Percentiles rank a stretch among this genome's conserved stretches.
phyloP scores from a whole-genome alignment of 169 alveolate genomes.

The Cryptosporidium sp. region DNA sequence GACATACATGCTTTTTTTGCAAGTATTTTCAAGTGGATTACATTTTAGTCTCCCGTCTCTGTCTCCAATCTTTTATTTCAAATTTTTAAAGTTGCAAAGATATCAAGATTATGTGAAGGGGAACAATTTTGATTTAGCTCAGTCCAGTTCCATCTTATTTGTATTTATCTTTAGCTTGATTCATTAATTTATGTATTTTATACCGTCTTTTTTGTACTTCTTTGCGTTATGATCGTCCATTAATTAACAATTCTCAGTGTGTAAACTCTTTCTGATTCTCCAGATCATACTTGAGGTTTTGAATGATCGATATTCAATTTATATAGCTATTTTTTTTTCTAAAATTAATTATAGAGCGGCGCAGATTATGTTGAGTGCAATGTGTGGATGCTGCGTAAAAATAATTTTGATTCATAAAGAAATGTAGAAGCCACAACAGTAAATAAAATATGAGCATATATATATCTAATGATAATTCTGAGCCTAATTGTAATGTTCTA shows the following conservation, averaged over 20 bases:
- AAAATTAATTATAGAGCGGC: background rate
- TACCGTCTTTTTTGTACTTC: no score
- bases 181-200: no score
- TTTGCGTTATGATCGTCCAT: no score
- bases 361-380: background rate
- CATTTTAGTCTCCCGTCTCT: conserved; percentile 73
- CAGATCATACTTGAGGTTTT: background rate
- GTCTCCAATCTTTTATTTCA: conserved; percentile 48
- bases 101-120: background rate
- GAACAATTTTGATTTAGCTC: background rate
- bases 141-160: no score
- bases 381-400: background rate
- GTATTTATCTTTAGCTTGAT: no score
- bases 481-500: no score
- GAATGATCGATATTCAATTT: background rate
- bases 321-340: background rate
- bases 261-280: no score
- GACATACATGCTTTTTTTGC: conserved; percentile 77
- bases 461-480: background rate
- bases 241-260: background rate
- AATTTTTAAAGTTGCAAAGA: background rate
- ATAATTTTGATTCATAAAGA: background rate
- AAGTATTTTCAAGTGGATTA: conserved; percentile 74
- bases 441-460: background rate
- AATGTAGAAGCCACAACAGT: background rate